Percentiles rank a stretch among this genome's conserved stretches.
Conservation (phyloP, 495 filamentous ascomycete genomes). For the Amphirosellinia nigrospora region DNA sequence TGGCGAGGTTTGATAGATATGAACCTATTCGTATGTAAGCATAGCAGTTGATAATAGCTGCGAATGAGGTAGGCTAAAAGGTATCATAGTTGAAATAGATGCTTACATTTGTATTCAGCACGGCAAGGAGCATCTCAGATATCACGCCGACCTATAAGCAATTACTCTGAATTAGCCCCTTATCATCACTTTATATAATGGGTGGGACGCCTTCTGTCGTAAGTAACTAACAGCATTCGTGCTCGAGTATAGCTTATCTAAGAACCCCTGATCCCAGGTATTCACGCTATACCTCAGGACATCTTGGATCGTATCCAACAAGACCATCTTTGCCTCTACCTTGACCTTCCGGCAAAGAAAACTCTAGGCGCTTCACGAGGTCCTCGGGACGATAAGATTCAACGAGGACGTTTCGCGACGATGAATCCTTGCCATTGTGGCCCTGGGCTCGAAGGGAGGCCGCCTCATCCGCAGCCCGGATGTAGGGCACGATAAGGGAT, state of each 20-base stretch:
- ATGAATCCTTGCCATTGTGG: constrained; percentile 53
- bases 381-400: constrained; percentile 71
- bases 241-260: constrained; percentile 88
- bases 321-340: constrained; percentile 76
- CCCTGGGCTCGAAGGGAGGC: constrained; percentile 55
- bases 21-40: constrained; percentile 53
- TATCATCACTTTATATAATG: not conserved
- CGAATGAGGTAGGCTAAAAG: not conserved
- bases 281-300: constrained; percentile 86
- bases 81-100: not conserved
- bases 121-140: constrained; percentile 80
- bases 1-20: constrained; percentile 90
- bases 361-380: constrained; percentile 65
- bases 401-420: constrained; percentile 66
- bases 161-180: not conserved
- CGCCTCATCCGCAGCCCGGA: constrained; percentile 74
- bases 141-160: constrained; percentile 68
- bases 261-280: constrained; percentile 94
- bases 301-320: constrained; percentile 68
- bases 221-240: constrained; percentile 70
- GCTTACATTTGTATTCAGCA: constrained; percentile 84
- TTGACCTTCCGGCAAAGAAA: constrained; percentile 66
- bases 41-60: not conserved
- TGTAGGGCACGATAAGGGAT: constrained; percentile 77
- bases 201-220: not conserved